These are phyloP conservation scores for Paraphaeosphaeria sporulosa DNA, from an alignment of 2,329 filamentous ascomycete genomes.

Conservation along the genomic window DNA sequence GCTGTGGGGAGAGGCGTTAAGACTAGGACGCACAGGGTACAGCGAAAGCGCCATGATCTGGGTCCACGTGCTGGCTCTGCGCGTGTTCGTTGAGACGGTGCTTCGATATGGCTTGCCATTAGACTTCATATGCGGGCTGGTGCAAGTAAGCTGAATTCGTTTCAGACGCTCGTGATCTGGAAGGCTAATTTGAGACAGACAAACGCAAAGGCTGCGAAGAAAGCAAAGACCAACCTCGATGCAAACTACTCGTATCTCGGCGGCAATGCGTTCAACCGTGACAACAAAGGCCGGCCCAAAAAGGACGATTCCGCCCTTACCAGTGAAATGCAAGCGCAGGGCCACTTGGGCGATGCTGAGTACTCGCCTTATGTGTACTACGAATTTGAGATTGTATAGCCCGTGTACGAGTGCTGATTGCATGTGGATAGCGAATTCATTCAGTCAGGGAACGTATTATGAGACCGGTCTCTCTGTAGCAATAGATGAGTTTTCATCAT, in stretches of 20 bases:
- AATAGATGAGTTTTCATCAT: background rate
- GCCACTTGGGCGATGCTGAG: constrained; percentile 74
- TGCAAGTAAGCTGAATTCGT: constrained; percentile 68
- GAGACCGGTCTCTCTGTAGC: background rate
- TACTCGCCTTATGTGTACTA: constrained; percentile 98
- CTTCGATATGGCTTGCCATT: constrained; percentile 91
- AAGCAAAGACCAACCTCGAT: constrained; percentile 73
- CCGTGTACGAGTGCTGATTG: background rate
- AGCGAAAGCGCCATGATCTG: constrained; percentile 96
- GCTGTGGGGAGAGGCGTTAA: constrained; percentile 89
- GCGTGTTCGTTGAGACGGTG: constrained; percentile 98
- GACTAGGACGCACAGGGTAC: constrained; percentile 89
- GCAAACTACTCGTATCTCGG: constrained; percentile 88
- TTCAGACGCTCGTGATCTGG: background rate
- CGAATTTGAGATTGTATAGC: constrained; percentile 75
- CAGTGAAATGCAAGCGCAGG: constrained; percentile 83
- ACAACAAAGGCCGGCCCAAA: constrained; percentile 90
- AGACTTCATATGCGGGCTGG: constrained; percentile 83
- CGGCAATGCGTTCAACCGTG: constrained; percentile 90
- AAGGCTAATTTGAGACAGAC: constrained; percentile 64
- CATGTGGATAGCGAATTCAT: background rate
- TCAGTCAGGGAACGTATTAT: background rate
- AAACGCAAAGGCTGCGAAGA: constrained; percentile 80
- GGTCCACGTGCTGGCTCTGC: constrained; percentile 87
- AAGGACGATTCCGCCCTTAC: constrained; percentile 85